Conservation (phyloP, 2,329 filamentous ascomycete species). For the Nemania sp. region DNA sequence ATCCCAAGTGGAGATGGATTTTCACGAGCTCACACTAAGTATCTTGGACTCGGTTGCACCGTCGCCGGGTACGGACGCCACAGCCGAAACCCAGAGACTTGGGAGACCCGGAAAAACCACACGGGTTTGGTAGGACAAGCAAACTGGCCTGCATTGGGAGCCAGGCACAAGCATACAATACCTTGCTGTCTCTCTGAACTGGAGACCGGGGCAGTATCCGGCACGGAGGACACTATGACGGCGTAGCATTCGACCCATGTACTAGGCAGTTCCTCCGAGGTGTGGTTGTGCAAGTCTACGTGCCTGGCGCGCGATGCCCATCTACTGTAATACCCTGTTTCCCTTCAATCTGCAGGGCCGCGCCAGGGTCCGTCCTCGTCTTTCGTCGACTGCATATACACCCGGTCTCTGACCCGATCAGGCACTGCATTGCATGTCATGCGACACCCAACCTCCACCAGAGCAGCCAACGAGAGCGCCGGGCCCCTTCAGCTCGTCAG, state of each 20-base stretch:
- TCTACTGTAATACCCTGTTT: not conserved
- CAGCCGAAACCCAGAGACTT: conserved; percentile 19
- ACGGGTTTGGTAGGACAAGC: conserved; percentile 13
- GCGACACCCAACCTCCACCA: conserved; percentile 13
- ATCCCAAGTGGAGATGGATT: conserved; percentile 14
- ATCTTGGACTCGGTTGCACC: conserved; percentile 21
- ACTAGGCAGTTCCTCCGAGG: not conserved
- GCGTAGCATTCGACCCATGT: conserved; percentile 12
- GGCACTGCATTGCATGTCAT: conserved; percentile 3
- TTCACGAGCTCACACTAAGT: conserved; percentile 7
- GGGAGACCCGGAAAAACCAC: conserved; percentile 23
- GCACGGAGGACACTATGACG: not conserved
- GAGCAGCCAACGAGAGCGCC: conserved; percentile 7
- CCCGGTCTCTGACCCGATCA: conserved; percentile 1
- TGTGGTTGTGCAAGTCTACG: not conserved
- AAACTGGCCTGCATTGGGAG: conserved; percentile 9
- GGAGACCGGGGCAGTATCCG: conserved; percentile 11
- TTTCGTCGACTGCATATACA: not conserved
- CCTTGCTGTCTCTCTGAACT: conserved; percentile 2
- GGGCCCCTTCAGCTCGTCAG: conserved; percentile 20
- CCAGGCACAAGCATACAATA: not conserved
- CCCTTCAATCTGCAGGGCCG: not conserved
- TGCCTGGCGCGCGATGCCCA: too few relatives aligned
- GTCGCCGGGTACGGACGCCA: conserved; percentile 20
- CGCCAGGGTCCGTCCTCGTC: not conserved